phyloP scores from a whole-genome alignment of 139 green algal species.

The Chlamydomonas sp. region DNA sequence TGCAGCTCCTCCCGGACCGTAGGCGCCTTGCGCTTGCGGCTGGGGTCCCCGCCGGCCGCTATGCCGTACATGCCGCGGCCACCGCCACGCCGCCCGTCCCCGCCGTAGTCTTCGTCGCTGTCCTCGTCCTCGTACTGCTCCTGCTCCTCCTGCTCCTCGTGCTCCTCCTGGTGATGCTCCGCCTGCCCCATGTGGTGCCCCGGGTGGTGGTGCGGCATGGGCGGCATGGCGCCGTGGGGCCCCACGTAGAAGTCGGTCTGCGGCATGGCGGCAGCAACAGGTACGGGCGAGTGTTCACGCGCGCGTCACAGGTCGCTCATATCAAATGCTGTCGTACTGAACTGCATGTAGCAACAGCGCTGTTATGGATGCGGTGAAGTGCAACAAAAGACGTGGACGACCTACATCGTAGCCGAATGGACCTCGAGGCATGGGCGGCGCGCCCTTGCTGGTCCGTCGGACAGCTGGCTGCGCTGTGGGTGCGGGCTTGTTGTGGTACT shows the following conservation, averaged over 20 bases:
- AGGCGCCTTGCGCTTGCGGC: conserved; percentile 17
- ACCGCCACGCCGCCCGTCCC: background rate
- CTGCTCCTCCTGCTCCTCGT: background rate
- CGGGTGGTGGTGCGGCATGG: background rate
- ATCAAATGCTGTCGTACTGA: too few relatives aligned
- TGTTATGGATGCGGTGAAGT: background rate
- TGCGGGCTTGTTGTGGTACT: conserved; percentile 3
- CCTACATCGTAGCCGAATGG: background rate
- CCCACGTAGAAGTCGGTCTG: background rate
- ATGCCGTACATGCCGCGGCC: background rate
- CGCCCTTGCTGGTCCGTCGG: background rate
- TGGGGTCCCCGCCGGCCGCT: background rate
- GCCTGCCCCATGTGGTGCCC: background rate
- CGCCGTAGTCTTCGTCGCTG: conserved; percentile 28
- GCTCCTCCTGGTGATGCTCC: background rate
- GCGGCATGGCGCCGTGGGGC: background rate
- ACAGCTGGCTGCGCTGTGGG: background rate
- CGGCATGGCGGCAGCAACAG: background rate
- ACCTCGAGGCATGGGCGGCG: background rate
- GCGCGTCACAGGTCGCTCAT: too few relatives aligned
- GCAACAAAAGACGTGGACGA: background rate
- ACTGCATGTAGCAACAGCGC: background rate
- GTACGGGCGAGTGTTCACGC: too few relatives aligned
- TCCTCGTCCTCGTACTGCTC: background rate
- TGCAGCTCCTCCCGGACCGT: conserved; percentile 11